Base-by-base conservation (phyloP, 2,329 filamentous ascomycete genomes). In the Cadophora gregata region DNA sequence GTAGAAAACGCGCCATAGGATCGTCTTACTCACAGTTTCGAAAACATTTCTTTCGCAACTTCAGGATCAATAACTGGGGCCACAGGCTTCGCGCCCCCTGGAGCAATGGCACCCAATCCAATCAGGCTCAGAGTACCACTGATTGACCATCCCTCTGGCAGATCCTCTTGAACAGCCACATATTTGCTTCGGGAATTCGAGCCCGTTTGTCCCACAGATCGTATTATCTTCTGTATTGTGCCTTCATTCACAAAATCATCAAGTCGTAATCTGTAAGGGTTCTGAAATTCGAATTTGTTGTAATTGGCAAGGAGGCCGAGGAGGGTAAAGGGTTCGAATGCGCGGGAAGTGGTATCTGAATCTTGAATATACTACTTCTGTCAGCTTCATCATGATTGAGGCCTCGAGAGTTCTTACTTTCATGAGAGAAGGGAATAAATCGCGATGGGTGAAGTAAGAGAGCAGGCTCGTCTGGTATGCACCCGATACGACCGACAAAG, bases 221-320 rank as follows among this genome's bases (percentile, higher is more conserved):
- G 83, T 53, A 97, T 88, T 70, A 97, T 92, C 75, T 92, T 93
- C 67, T 90, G 86, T 74, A 98, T 97, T 1, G 91, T 90, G 0
- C 85, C 82, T 76, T 98, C 94, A 76, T 99, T 97, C 74, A 97
- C 93, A 79, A 98, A 98, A 78, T 98, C 94, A 74, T 95, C 93
- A 19, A 99, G 85, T 31, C 95, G 91, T 69, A 96, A 82, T 74
- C 96, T 91, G 75, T 99, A 99, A 0, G 95, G 95, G 73, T 99
- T 99, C 77, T 97, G 94, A 65, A 96, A 95, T 79, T 99, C 96
- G 76, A 99, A 99, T 79, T 98, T 99, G 85, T 99, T 98, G 85
- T 98, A 98, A 80, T 98, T 99, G 71, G 93, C 92, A 62, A 99
- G 83, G 4, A 98, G 84, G 14, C 95, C 95, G 24, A 97, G 84